These are phyloP conservation scores for Usnea hakonensis DNA, from an alignment of 495 filamentous ascomycete species.

Conservation along the genomic window DNA sequence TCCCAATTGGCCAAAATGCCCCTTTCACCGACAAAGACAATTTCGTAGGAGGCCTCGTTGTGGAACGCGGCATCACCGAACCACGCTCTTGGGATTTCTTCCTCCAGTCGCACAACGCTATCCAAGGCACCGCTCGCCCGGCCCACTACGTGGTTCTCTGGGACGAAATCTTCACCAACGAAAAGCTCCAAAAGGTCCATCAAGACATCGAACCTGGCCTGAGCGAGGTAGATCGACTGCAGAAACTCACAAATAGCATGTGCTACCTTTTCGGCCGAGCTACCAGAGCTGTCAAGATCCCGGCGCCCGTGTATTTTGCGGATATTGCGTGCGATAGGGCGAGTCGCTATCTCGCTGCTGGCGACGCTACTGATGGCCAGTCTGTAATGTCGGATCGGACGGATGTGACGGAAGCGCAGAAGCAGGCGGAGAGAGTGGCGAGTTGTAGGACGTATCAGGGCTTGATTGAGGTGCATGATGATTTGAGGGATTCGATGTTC, in stretches of 20 bases:
- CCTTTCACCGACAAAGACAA: conserved; percentile 53
- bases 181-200: not conserved
- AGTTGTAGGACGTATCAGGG: not conserved
- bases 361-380: not conserved
- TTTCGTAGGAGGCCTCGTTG: conserved; percentile 65
- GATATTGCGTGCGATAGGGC: not conserved
- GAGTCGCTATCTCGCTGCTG: not conserved
- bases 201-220: not conserved
- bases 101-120: conserved; percentile 69
- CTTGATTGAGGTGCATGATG: not conserved
- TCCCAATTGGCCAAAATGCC: too few relatives aligned
- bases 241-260: not conserved
- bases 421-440: not conserved
- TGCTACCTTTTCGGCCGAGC: not conserved
- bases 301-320: not conserved
- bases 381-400: not conserved
- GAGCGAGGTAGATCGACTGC: not conserved
- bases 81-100: conserved; percentile 76
- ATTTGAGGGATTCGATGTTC: not conserved
- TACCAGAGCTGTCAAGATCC: not conserved
- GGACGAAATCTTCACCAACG: not conserved
- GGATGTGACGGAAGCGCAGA: not conserved
- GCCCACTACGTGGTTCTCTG: not conserved
- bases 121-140: conserved; percentile 42
- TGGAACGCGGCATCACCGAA: conserved; percentile 75